Base-by-base conservation (phyloP, 1,284 basidiomycete species). In the Leccinum pachyderme region DNA sequence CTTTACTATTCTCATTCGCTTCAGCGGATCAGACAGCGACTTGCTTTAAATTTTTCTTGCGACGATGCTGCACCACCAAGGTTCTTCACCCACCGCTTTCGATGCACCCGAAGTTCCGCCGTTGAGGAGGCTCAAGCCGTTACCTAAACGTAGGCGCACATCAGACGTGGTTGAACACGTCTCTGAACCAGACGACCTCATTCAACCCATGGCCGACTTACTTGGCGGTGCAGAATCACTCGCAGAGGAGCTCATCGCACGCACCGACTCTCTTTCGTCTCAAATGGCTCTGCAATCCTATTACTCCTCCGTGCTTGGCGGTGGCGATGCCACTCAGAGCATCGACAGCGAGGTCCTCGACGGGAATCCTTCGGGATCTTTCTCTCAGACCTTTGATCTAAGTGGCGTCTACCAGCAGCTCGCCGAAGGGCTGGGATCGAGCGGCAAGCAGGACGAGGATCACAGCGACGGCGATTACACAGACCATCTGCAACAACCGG, bases 401-500 rank as follows among this genome's bases (percentile, higher is more conserved):
- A 59, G 57, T 51, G 50, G 58, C 25, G 67, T 58, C 45, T 71
- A 69, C 56, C 63, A 64, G 45, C 64, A 58, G 55, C 59, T 69
- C 59, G 51, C 59, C 18, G 59, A 68, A 18, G 66, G 64, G 49
- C 49, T 63, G 43, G 58, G 57, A 59, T 68, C 59, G 39, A 53
- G 59, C 51, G 18, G 37, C 37, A 69, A 54, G 59, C 65, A 59
- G 59, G 64, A 75, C 31, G 79, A 79, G 35, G 81, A 83, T 52
- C 78, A 76, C 18, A 79, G 78, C 56, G 73, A 77, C 35, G 81
- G 73, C 7, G 84, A 87, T 66, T 83, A 83, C 61, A 66, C 77
- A 33, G 85, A 88, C 69, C 85, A 86, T 64, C 69, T 84, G 37
- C 82, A 80, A 59, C 87, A 88, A 60, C 86, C 83, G 7, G 86